A percentile compares a stretch with the other conserved stretches of the same genome.
Conservation (phyloP, 139 green algal species). For the Coelastrella sp. region DNA sequence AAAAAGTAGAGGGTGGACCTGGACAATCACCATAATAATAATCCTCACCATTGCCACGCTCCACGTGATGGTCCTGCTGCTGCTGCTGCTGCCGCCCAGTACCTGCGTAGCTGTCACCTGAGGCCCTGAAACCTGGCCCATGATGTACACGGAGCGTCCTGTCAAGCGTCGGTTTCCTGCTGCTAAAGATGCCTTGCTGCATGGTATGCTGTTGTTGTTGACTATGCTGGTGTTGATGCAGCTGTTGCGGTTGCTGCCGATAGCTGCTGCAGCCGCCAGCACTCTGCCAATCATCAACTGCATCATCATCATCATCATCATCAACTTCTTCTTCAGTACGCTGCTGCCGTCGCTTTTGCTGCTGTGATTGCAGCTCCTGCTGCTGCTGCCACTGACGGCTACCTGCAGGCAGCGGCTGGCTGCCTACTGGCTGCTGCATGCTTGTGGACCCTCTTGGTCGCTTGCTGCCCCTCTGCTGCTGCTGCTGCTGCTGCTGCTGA, state of each 20-base stretch:
- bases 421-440: neutral
- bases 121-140: too few species aligned
- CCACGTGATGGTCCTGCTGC: neutral
- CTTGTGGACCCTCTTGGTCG: neutral
- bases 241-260: neutral
- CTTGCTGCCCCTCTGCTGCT: neutral
- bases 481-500: constrained; percentile 9
- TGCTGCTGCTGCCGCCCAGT: neutral
- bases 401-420: neutral
- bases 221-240: neutral
- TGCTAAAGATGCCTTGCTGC: neutral
- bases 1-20: neutral
- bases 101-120: neutral
- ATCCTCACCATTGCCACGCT: too few species aligned
- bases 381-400: neutral
- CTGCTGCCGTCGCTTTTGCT: neutral
- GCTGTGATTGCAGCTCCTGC: neutral
- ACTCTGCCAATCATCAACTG: too few species aligned
- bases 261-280: neutral
- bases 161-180: neutral
- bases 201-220: neutral
- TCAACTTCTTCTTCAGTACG: too few species aligned
- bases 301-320: too few species aligned
- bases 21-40: neutral
- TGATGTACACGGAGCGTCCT: neutral